Base-by-base conservation (phyloP, 108 stramenopile genomes). In the Cyclotella choctawhatcheeana region DNA sequence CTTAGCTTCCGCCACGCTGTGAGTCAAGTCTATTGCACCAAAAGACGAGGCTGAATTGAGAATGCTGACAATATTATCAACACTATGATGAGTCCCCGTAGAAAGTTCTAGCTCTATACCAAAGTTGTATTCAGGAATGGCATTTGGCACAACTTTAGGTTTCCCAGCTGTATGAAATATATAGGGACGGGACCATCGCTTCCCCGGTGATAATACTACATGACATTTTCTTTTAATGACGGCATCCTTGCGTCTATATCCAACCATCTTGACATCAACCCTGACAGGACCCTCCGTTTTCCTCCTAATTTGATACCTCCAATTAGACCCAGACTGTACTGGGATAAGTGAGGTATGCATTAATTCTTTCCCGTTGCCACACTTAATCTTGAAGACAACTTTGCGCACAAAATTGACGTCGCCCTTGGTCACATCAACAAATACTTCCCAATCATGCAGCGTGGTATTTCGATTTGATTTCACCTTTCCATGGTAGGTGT, bases 71-170 rank as follows among this genome's bases (percentile, higher is more conserved):
- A 55, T 26, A 16, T 55, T 26, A 55, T 8, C 29, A 12, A 26
- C 10, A 30, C 12, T 27, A 22, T 27, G 6, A 17, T 55, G 14
- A 8, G 54, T 8, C 5, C 25, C 24, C 5, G 54, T 55, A 17
- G 54, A 30, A 5, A 55, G 30, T 27, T 55, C 54, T n/a, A 55
- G 27, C 54, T 55, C 54, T 16, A 55, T 55, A 5, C 54, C 54
- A 55, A 55, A 55, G 25, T 55, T 55, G 24, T 4, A 27, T 2
- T 55, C 24, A 17, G 47, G 16, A 48, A 48, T 10, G 12, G 4
- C 47, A 48, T 48, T 48, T 48, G 47, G 47, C 47, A n/a, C 12
- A 48, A n/a, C 4, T 10, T 8, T 48, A 4, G 16, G 47, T 4
- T 48, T 48, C n/a, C 17, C 47, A 4, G 4, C 18, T n/a, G 47